Percentiles rank a stretch among this genome's conserved stretches.
Conservation (phyloP, 805 yeast species). For the Cyberlindnera lachancei region DNA sequence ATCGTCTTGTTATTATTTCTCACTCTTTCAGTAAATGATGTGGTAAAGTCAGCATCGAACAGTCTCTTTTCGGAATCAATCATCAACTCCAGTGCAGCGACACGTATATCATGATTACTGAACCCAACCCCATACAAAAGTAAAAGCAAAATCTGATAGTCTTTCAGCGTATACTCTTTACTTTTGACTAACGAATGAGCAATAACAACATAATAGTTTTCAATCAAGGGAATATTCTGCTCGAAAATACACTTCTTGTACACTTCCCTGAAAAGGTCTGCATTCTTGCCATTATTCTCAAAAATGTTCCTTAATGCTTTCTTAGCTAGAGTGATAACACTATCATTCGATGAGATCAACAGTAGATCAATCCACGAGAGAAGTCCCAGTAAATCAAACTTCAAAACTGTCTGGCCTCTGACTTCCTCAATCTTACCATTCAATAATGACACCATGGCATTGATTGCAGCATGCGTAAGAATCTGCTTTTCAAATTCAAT, state of each 20-base stretch:
- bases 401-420: slow-evolving; percentile 43
- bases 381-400: slow-evolving; percentile 64
- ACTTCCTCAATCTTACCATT: slow-evolving; percentile 58
- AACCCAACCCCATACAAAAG: slow-evolving; percentile 77
- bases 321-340: slow-evolving; percentile 55
- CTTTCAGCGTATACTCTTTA: slow-evolving; percentile 39
- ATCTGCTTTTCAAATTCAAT: slow-evolving; percentile 73
- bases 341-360: slow-evolving; percentile 49
- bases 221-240: slow-evolving; percentile 44
- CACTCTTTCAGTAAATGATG: slow-evolving; percentile 59
- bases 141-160: slow-evolving; percentile 64
- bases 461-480: slow-evolving; percentile 62
- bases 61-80: slow-evolving; percentile 55
- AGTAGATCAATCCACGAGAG: slow-evolving; percentile 78
- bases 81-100: slow-evolving; percentile 65
- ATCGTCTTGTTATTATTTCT: slow-evolving; percentile 74
- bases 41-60: slow-evolving; percentile 46
- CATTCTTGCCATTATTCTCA: slow-evolving; percentile 46
- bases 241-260: slow-evolving; percentile 65
- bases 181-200: slow-evolving; percentile 54
- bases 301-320: slow-evolving; percentile 66
- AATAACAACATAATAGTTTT: slow-evolving; percentile 64
- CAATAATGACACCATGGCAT: slow-evolving; percentile 79
- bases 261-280: slow-evolving; percentile 47
- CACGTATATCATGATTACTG: slow-evolving; percentile 58